phyloP scores from a whole-genome alignment of 2,329 filamentous ascomycete genomes.

The Penicillium sclerotigenum region DNA sequence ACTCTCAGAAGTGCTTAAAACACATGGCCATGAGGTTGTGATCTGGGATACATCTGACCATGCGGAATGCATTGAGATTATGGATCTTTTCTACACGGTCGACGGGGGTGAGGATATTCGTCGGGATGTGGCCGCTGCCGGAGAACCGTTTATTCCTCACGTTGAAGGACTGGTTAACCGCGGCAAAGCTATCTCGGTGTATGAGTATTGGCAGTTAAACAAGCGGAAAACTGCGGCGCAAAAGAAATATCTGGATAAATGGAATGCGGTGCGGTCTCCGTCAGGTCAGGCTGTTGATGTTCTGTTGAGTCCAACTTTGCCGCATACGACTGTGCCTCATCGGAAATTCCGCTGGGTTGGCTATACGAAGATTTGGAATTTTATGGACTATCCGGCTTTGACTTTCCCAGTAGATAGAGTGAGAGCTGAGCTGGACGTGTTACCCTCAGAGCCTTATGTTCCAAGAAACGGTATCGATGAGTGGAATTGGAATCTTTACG shows the following conservation, averaged over 20 bases:
- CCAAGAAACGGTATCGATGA: slow-evolving; percentile 52
- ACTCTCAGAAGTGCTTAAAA: slow-evolving; percentile 36
- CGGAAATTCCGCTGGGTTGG: slow-evolving; percentile 49
- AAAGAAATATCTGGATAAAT: slow-evolving; percentile 58
- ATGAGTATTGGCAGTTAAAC: slow-evolving; percentile 67
- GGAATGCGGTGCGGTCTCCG: slow-evolving; percentile 48
- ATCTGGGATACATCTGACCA: slow-evolving; percentile 54
- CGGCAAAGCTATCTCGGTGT: slow-evolving; percentile 56
- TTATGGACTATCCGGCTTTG: slow-evolving; percentile 60
- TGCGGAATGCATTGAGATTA: slow-evolving; percentile 52
- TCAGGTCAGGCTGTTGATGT: slow-evolving; percentile 54
- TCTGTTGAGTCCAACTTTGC: slow-evolving; percentile 58
- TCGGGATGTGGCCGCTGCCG: slow-evolving; percentile 51
- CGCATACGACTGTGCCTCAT: slow-evolving; percentile 54
- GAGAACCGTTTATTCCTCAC: slow-evolving; percentile 59
- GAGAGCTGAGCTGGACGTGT: slow-evolving; percentile 40
- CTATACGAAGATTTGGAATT: slow-evolving; percentile 62
- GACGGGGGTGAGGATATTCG: slow-evolving; percentile 64
- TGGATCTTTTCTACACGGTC: slow-evolving; percentile 61
- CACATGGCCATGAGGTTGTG: slow-evolving; percentile 55
- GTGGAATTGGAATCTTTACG: slow-evolving; percentile 53
- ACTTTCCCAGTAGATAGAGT: slow-evolving; percentile 55
- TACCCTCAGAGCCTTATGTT: slow-evolving; percentile 38
- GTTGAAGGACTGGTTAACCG: slow-evolving; percentile 57
- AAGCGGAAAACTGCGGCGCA: slow-evolving; percentile 54